Evolutionary conservation across 2,329 filamentous ascomycete species (phyloP).

Genomic region (Epicoccum nigrum): DNA sequence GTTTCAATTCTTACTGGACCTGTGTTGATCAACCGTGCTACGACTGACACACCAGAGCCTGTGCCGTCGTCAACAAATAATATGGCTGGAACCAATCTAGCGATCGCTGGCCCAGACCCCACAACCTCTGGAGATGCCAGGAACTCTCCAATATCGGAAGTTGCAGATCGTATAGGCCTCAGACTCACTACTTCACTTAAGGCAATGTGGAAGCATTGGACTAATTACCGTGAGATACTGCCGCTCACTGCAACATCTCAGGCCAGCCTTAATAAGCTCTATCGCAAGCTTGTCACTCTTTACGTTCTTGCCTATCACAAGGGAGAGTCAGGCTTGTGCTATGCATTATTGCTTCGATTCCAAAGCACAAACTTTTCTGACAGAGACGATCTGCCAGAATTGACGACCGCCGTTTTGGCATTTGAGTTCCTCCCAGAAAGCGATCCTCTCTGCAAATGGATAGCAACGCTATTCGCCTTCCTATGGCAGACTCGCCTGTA

Average conservation of each 20-base stretch:
- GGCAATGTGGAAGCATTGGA: neutral
- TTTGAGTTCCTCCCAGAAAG: constrained; percentile 19
- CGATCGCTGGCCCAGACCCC: neutral
- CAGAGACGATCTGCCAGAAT: neutral
- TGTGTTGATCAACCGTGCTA: too few relatives aligned
- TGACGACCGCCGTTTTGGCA: constrained; percentile 1
- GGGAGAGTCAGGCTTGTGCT: constrained; percentile 5
- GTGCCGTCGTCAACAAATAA: neutral
- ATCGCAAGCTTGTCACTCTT: constrained; percentile 20
- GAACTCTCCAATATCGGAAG: neutral
- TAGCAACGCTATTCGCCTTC: constrained; percentile 20
- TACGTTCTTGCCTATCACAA: constrained; percentile 19
- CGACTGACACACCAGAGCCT: neutral
- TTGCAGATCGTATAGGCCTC: neutral
- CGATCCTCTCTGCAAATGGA: constrained; percentile 24
- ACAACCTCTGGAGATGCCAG: neutral
- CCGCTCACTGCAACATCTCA: neutral
- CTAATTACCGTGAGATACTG: neutral
- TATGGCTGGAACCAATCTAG: neutral
- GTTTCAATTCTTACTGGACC: neutral
- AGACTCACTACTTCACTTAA: neutral
- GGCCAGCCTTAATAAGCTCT: constrained; percentile 18
- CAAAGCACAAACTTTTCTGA: constrained; percentile 19
- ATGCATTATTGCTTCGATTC: constrained; percentile 18
- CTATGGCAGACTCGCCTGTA: constrained; percentile 17